Evolutionary conservation across 805 yeast genomes (phyloP).

Genomic region (Pichia membranifaciens): DNA sequence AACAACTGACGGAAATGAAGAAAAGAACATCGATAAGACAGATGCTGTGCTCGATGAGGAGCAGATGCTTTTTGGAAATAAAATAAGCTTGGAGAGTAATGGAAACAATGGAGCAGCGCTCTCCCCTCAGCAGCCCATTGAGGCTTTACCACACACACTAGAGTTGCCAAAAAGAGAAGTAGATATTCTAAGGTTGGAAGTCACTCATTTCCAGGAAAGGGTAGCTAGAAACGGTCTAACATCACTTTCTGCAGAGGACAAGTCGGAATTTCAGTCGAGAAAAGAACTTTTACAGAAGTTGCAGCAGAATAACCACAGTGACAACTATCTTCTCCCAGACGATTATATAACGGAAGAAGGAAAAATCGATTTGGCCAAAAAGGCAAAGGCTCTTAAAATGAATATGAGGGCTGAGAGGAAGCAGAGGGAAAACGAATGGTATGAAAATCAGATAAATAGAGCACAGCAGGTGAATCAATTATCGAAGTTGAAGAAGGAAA

Average conservation of each 20-base stretch:
- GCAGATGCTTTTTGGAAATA: slow-evolving; percentile 4
- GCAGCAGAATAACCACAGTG: slow-evolving; percentile 23
- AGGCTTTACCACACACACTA: slow-evolving; percentile 43
- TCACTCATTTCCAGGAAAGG: slow-evolving; percentile 44
- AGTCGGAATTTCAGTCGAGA: slow-evolving; percentile 40
- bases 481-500: slow-evolving; percentile 13
- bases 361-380: slow-evolving; percentile 47
- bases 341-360: slow-evolving; percentile 51
- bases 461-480: slow-evolving; percentile 28
- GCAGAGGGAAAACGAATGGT: slow-evolving; percentile 39
- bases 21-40: too few relatives aligned
- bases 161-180: slow-evolving; percentile 45
- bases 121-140: too few relatives aligned
- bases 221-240: slow-evolving; percentile 50
- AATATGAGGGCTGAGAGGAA: slow-evolving; percentile 27
- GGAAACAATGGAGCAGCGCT: slow-evolving; percentile 25
- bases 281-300: slow-evolving; percentile 39
- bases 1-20: neutral
- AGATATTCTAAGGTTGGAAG: slow-evolving; percentile 39
- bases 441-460: slow-evolving; percentile 42
- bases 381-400: slow-evolving; percentile 43
- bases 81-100: slow-evolving; percentile 15
- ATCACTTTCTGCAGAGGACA: too few relatives aligned
- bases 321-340: slow-evolving; percentile 47
- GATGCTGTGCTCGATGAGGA: neutral